Base-by-base conservation (phyloP, 1,284 basidiomycete genomes). In the Melampsora allii-populina region DNA sequence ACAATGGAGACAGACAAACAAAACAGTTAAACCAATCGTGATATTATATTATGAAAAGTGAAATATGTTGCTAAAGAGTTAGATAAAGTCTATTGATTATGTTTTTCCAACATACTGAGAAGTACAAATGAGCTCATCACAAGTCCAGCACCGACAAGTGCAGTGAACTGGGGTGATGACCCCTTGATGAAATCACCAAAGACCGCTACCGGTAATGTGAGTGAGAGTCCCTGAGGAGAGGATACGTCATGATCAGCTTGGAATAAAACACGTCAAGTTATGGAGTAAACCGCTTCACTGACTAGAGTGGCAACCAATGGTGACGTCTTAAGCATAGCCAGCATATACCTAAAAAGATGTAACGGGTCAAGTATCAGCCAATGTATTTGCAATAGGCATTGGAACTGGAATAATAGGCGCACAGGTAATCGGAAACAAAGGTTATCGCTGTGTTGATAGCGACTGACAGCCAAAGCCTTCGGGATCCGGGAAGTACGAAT, bases 301-400 rank as follows among this genome's bases (percentile, higher is more conserved):
- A 71, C 68, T 39, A 71, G 31, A 6, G 68, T 71, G 6, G 64
- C 68, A 36, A 71, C 68, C 33, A 71, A 33, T 36, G 68, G 95
- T 2, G 94, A 95, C 2, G 94, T 97, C 84, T 96, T 97, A 76
- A 98, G 87, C 94, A 98, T 97, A 4, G 95, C 92, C 75, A 79
- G 74, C 39, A 81, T 76, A 66, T 81, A 82, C 42, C 68, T 71
- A 17, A 5, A 21, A 9, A 21, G 2, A 46, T 2, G 19, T 27
- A 56, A 59, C 39, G 58, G 12, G 21, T 29, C 9, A 39, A 39
- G 21, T n/a, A 33, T 6, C 7, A 19, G 12, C 12, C 5, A 0
- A 24, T 56, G 14, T 42, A 7, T 33, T 27, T 21, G n/a, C 53
- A 50, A 29, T 50, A 14, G 5, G 12, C 39, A 21, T 4, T 46